phyloP scores from a whole-genome alignment of 305 asterid genomes.

The Petunia hybrid region DNA sequence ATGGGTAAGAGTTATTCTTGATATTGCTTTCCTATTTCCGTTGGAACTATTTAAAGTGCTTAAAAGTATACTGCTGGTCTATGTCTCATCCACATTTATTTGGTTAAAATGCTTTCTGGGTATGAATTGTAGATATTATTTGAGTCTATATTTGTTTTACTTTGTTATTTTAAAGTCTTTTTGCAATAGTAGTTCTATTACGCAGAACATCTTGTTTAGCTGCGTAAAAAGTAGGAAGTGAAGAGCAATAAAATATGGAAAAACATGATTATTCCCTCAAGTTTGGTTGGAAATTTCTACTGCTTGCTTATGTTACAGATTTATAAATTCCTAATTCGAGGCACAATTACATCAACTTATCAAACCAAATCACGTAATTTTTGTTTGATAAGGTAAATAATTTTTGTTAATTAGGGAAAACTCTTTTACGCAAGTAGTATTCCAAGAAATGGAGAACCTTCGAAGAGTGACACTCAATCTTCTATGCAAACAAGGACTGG shows the following conservation, averaged over 20 bases:
- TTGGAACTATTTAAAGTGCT: background rate
- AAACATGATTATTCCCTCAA: slow-evolving; percentile 3
- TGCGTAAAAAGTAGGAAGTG: slow-evolving; percentile 13
- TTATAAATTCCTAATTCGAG: background rate
- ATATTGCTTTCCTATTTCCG: background rate
- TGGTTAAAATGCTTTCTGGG: slow-evolving; percentile 11
- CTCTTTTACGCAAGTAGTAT: background rate
- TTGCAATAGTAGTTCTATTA: slow-evolving; percentile 22
- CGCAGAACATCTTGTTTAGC: slow-evolving; percentile 1
- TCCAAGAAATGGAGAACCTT: background rate
- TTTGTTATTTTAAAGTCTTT: background rate
- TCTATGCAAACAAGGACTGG: slow-evolving; percentile 17
- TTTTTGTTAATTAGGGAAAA: background rate
- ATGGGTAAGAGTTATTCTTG: slow-evolving; percentile 78
- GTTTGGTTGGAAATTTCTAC: background rate
- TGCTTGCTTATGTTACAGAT: slow-evolving; percentile 3
- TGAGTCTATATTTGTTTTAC: background rate
- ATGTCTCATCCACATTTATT: slow-evolving; percentile 30
- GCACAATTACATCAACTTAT: slow-evolving; percentile 8
- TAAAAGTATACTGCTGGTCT: slow-evolving; percentile 20
- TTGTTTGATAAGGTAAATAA: background rate
- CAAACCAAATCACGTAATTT: background rate
- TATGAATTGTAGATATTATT: slow-evolving; percentile 8
- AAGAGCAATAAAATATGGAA: background rate
- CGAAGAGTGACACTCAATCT: background rate